Evolutionary conservation across 495 filamentous ascomycete species (phyloP).

Genomic region (Penicillium lividum): DNA sequence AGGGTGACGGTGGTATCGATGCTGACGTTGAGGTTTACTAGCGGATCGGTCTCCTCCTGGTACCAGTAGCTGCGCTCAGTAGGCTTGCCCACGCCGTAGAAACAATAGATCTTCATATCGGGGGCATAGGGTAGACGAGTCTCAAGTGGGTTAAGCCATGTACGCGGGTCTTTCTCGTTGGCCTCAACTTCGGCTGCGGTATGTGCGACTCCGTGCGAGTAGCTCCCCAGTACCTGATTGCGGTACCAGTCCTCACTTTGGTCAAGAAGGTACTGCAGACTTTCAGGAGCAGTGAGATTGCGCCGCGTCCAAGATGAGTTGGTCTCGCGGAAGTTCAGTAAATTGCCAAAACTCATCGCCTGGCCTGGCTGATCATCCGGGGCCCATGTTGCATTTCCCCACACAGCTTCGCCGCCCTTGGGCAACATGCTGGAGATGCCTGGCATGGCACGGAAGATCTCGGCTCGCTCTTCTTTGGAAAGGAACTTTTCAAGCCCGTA

Average conservation of each 20-base stretch:
- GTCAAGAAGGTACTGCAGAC: slow-evolving; percentile 73
- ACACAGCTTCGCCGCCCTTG: slow-evolving; percentile 91
- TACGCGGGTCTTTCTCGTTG: slow-evolving; percentile 77
- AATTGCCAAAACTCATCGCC: slow-evolving; percentile 69
- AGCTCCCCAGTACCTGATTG: slow-evolving; percentile 67
- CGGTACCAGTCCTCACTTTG: slow-evolving; percentile 84
- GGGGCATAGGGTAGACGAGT: slow-evolving; percentile 85
- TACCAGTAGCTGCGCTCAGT: slow-evolving; percentile 94
- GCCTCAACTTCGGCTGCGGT: slow-evolving; percentile 78
- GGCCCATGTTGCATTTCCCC: slow-evolving; percentile 88
- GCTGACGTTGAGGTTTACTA: slow-evolving; percentile 73
- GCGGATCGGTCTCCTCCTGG: slow-evolving; percentile 66
- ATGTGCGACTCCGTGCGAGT: slow-evolving; percentile 86
- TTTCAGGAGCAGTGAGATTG: slow-evolving; percentile 80
- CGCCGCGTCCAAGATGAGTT: slow-evolving; percentile 61
- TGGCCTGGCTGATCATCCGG: slow-evolving; percentile 83
- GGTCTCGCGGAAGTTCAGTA: slow-evolving; percentile 79
- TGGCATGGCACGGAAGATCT: slow-evolving; percentile 96
- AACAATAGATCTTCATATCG: slow-evolving; percentile 94
- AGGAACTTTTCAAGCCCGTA: slow-evolving; percentile 97
- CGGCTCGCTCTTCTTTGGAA: slow-evolving; percentile 80
- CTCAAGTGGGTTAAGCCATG: slow-evolving; percentile 96
- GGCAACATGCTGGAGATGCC: slow-evolving; percentile 95
- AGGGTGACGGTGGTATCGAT: slow-evolving; percentile 82
- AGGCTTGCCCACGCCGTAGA: slow-evolving; percentile 91